Conservation (phyloP, 164 flowering plant species). For the Macadamia tetraphylla region DNA sequence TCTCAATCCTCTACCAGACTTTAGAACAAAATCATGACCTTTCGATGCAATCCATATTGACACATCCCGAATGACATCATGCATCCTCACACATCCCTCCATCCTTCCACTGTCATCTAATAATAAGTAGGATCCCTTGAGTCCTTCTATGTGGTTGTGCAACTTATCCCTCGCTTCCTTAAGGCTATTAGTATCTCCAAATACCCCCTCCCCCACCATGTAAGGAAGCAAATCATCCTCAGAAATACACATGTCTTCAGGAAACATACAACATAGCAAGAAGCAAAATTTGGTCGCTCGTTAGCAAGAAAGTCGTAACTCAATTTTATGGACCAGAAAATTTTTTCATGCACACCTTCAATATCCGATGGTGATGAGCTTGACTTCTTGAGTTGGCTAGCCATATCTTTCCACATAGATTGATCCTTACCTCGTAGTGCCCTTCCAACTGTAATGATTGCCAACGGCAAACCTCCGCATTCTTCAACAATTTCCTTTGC, state of each 20-base stretch:
- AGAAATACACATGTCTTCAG: constrained; percentile 13
- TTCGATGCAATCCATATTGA: too few relatives aligned
- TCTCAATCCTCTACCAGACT: too few relatives aligned
- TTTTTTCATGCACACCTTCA: too few relatives aligned
- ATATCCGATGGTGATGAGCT: too few relatives aligned
- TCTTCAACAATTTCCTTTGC: constrained; percentile 12
- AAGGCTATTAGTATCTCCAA: not conserved
- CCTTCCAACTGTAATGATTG: constrained; percentile 15
- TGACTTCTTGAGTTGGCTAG: not conserved
- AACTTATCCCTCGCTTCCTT: not conserved
- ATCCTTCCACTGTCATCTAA: too few relatives aligned
- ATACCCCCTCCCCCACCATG: not conserved
- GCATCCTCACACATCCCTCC: not conserved
- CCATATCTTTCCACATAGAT: constrained; percentile 8
- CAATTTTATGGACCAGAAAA: constrained; percentile 1
- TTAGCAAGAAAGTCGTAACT: constrained; percentile 15
- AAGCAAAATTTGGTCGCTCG: constrained; percentile 14
- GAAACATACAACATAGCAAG: constrained; percentile 22
- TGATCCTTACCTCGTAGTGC: constrained; percentile 11
- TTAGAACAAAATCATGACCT: too few relatives aligned
- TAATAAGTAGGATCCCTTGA: not conserved
- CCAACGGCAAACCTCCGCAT: constrained; percentile 25
- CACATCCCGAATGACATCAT: constrained; percentile 11
- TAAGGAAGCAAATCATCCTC: not conserved
- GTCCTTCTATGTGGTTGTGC: not conserved